Conservation (phyloP, 805 yeast species). For the Myxozyma vanderwaltii region DNA sequence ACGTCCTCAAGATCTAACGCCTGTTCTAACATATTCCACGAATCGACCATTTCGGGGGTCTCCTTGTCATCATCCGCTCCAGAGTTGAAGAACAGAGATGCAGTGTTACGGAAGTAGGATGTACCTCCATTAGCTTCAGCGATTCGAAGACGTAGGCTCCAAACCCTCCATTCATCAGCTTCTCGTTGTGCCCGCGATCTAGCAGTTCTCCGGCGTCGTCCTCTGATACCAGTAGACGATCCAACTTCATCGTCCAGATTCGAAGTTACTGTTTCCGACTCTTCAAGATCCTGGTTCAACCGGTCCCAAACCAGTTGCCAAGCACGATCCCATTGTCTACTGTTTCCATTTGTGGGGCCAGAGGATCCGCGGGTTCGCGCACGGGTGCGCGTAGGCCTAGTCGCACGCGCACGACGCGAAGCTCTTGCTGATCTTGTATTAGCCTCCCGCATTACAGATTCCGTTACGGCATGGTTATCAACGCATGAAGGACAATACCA, state of each 20-base stretch:
- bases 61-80: conserved; percentile 14
- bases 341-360: not conserved
- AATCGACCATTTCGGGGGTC: conserved; percentile 37
- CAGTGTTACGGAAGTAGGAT: conserved; percentile 25
- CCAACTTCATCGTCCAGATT: not conserved
- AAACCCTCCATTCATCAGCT: conserved; percentile 22
- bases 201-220: not conserved
- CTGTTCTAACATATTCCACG: conserved; percentile 41
- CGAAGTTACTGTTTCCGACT: not conserved
- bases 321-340: conserved; percentile 29
- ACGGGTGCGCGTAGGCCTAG: not conserved
- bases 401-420: conserved; percentile 11
- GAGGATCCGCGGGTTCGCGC: not conserved
- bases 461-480: conserved; percentile 31
- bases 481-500: conserved; percentile 44
- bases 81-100: conserved; percentile 15
- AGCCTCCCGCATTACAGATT: conserved; percentile 22
- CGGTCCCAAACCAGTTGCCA: conserved; percentile 34
- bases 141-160: conserved; percentile 22
- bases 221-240: not conserved
- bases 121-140: conserved; percentile 27
- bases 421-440: conserved; percentile 12
- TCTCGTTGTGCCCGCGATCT: conserved; percentile 7
- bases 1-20: conserved; percentile 35
- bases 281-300: conserved; percentile 24